phyloP scores from a whole-genome alignment of 73 alveolate species.

The Blepharisma stoltei region DNA sequence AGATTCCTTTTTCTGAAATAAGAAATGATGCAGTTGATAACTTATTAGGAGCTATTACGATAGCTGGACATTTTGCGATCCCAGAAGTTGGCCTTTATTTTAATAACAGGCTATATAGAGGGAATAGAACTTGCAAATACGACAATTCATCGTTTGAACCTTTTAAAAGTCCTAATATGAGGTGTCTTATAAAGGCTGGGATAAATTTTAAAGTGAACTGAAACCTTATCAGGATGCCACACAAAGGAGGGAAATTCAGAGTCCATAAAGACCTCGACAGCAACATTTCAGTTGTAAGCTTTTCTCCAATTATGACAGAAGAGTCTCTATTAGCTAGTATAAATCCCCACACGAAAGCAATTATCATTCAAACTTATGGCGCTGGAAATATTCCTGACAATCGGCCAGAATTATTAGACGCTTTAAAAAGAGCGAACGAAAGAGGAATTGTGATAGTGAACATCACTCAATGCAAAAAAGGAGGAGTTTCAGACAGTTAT shows the following conservation, averaged over 20 bases:
- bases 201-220: slow-evolving; percentile 53
- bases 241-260: slow-evolving; percentile 42
- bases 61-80: slow-evolving; percentile 78
- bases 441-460: slow-evolving; percentile 68
- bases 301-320: slow-evolving; percentile 64
- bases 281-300: slow-evolving; percentile 54
- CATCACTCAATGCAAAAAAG: slow-evolving; percentile 67
- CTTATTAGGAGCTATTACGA: slow-evolving; percentile 65
- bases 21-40: slow-evolving; percentile 80
- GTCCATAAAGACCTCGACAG: slow-evolving; percentile 51
- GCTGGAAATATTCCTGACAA: slow-evolving; percentile 81
- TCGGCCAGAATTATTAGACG: slow-evolving; percentile 46
- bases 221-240: slow-evolving; percentile 51
- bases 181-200: slow-evolving; percentile 61
- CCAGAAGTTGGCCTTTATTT: slow-evolving; percentile 82
- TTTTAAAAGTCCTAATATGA: slow-evolving; percentile 70
- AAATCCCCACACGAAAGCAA: slow-evolving; percentile 43
- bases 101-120: slow-evolving; percentile 66
- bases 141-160: slow-evolving; percentile 64
- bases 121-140: slow-evolving; percentile 68
- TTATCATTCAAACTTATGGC: slow-evolving; percentile 77
- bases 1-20: slow-evolving; percentile 73
- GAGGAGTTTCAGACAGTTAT: slow-evolving; percentile 61
- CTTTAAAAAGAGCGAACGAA: slow-evolving; percentile 46
- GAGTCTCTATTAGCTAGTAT: slow-evolving; percentile 35